Evolutionary conservation across 305 asterid species (phyloP), one percentile per base, ranked within the genome.

Genomic region (Petunia hybrid): DNA sequence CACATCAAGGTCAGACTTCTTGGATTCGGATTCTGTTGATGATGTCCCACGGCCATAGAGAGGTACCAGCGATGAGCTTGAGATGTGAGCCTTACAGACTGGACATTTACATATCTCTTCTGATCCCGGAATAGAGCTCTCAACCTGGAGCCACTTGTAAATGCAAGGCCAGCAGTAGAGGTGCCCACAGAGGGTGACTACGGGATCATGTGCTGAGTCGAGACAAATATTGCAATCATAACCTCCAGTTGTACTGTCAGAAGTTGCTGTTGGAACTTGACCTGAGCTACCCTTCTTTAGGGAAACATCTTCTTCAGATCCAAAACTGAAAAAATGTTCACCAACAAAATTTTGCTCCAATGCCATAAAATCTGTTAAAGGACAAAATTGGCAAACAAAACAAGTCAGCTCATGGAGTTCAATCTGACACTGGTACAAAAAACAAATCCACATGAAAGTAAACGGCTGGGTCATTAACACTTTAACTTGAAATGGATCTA

Each of bases 101-200:
- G 98, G 98, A 51, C 98, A 94, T 59, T 87, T 88, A 0, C 96
- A 88, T 8, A 80, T 90, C 42, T 69, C 80, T 2, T 82, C 86
- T 1, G 82, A 64, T 39, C 87, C 89, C 1, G 79, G 45, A 66
- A 85, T 78, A 43, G 80, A 16, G 1, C 76, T 81, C 31, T 70
- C 88, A 74, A 76, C 85, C 48, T 77, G 85, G 13, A 91, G 89
- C 98, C 99, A 95, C 53, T 85, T 83, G 92, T 93, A 92, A 59
- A 95, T 92, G 83, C 99, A 95, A 8, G 97, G 97, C 99, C 99
- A 95, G 75, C 99, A 95, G 51, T 91, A 95, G 82, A 95, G 95
- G 83, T 95, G 99, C 36, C 99, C 99, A 8, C 99, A 95, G n/a
- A 93, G 84, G 7, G 97, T 93, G 78, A 95, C 94, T 10, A 95